phyloP scores from a whole-genome alignment of 2,329 filamentous ascomycete genomes.

The Xylaria arbuscula region DNA sequence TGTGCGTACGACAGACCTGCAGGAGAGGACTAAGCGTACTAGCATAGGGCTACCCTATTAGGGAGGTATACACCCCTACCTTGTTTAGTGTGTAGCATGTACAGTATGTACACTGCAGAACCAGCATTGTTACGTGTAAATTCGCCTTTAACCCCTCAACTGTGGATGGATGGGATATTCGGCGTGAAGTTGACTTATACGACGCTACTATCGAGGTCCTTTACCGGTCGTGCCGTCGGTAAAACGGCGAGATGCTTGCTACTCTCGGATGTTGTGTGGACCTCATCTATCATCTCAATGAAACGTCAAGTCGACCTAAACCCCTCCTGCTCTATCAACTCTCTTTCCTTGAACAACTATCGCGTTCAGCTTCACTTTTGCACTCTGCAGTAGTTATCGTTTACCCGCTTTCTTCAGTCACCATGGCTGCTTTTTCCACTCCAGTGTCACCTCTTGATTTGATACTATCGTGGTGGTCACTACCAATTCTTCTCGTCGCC shows the following conservation, averaged over 20 bases:
- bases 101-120: not conserved
- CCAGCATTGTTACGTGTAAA: not conserved
- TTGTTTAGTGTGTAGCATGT: not conserved
- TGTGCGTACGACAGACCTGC: not conserved
- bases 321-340: not conserved
- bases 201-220: not conserved
- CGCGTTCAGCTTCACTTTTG: not conserved
- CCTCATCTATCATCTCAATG: not conserved
- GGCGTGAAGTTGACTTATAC: not conserved
- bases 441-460: not conserved
- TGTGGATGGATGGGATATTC: not conserved
- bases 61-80: not conserved
- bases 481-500: not conserved
- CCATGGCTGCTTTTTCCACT: not conserved
- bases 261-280: not conserved
- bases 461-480: not conserved
- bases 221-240: not conserved
- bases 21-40: not conserved
- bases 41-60: not conserved
- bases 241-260: not conserved
- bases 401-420: not conserved
- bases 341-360: not conserved
- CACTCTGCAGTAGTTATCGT: not conserved
- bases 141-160: not conserved
- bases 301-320: slow-evolving; percentile 1